phyloP scores from a whole-genome alignment of 192 early-diverging fungal genomes.

The Coemansia sp. region DNA sequence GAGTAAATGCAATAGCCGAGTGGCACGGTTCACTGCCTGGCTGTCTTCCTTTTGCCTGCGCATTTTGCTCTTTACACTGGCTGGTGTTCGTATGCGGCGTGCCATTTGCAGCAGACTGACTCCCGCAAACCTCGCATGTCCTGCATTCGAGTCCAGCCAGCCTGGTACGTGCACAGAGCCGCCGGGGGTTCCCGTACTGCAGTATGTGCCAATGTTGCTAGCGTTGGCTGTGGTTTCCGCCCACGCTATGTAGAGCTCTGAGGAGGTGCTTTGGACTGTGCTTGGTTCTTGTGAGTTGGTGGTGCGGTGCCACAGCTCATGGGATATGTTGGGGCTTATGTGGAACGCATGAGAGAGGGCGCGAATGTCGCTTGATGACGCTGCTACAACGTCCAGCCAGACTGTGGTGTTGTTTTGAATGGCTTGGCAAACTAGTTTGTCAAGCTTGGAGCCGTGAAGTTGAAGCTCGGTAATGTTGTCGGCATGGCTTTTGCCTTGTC shows the following conservation, averaged over 20 bases:
- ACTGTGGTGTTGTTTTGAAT: background rate
- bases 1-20: background rate
- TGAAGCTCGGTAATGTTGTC: background rate
- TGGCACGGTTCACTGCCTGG: background rate
- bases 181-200: background rate
- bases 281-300: background rate
- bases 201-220: background rate
- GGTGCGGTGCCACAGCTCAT: background rate
- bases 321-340: background rate
- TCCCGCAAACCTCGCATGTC: background rate
- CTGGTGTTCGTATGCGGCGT: background rate
- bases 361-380: background rate
- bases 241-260: background rate
- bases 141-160: background rate
- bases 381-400: slow-evolving; percentile 1
- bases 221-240: background rate
- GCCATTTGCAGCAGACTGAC: background rate
- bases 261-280: background rate
- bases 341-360: background rate
- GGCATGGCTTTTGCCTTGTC: background rate
- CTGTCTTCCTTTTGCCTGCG: background rate
- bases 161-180: background rate
- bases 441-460: background rate
- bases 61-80: background rate
- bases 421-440: background rate